phyloP scores from a whole-genome alignment of 2,329 filamentous ascomycete genomes.

The Colletotrichum sp. region DNA sequence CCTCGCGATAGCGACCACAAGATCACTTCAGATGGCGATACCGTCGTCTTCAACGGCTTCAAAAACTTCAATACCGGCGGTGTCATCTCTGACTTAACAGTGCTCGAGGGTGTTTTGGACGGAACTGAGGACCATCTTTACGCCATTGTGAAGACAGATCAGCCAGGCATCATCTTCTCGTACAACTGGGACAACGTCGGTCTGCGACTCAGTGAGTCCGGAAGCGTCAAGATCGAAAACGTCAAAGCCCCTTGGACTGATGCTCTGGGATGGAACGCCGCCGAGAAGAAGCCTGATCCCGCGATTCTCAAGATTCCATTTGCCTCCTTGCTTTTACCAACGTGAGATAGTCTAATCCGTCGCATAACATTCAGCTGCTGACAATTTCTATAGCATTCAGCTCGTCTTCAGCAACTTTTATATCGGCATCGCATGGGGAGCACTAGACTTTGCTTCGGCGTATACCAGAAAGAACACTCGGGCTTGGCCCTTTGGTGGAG shows the following conservation, averaged over 20 bases:
- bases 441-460: slow-evolving; percentile 57
- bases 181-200: slow-evolving; percentile 73
- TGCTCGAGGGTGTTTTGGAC: slow-evolving; percentile 67
- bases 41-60: slow-evolving; percentile 63
- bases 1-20: slow-evolving; percentile 67
- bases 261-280: slow-evolving; percentile 64
- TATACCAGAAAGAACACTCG: slow-evolving; percentile 64
- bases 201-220: slow-evolving; percentile 67
- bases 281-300: slow-evolving; percentile 54
- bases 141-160: slow-evolving; percentile 61
- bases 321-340: slow-evolving; percentile 63
- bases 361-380: background rate
- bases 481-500: slow-evolving; percentile 68
- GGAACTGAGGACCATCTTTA: slow-evolving; percentile 67
- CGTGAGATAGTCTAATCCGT: slow-evolving; percentile 33
- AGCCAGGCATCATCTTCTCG: slow-evolving; percentile 61
- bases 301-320: slow-evolving; percentile 58
- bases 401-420: slow-evolving; percentile 73
- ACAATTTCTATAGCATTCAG: slow-evolving; percentile 52
- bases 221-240: slow-evolving; percentile 64
- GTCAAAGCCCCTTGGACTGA: slow-evolving; percentile 63
- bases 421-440: slow-evolving; percentile 65
- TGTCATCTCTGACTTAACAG: slow-evolving; percentile 68
- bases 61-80: slow-evolving; percentile 74
- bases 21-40: slow-evolving; percentile 58